Conservation (phyloP, 257 asterid genomes). For the Mentha longifolia region DNA sequence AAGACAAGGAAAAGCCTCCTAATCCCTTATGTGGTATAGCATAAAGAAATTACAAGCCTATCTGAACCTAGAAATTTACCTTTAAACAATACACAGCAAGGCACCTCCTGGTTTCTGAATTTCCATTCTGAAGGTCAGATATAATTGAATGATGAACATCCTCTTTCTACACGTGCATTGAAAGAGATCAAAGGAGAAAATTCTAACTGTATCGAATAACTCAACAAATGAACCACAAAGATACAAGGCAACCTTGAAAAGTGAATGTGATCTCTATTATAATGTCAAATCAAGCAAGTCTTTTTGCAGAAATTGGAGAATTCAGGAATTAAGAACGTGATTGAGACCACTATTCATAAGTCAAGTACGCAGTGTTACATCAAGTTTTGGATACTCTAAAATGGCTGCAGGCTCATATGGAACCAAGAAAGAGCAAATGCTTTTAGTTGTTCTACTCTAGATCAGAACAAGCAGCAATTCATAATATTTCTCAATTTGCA, state of each 20-base stretch:
- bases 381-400: background rate
- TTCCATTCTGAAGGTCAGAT: conserved; percentile 98
- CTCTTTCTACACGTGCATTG: conserved; percentile 73
- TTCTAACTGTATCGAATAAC: conserved; percentile 17
- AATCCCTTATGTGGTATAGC: conserved; percentile 14
- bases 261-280: conserved; percentile 25
- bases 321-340: conserved; percentile 3
- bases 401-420: background rate
- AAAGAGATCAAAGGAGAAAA: conserved; percentile 28
- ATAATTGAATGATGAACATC: conserved; percentile 98
- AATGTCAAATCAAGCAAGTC: conserved; percentile 6
- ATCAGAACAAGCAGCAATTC: background rate
- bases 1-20: conserved; percentile 14
- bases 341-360: background rate
- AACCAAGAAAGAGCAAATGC: background rate
- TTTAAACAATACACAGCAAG: conserved; percentile 96
- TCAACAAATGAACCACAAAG: conserved; percentile 3
- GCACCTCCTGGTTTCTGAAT: conserved; percentile 92
- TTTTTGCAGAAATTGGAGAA: background rate
- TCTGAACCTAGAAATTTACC: conserved; percentile 49
- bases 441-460: background rate
- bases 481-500: no score
- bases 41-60: conserved; percentile 21
- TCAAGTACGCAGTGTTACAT: background rate
- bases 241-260: conserved; percentile 4